These are phyloP conservation scores for Zea mays DNA, from an alignment of 176 grass and related monocot genomes.

Conservation along the genomic window Zm-B73-REFERENCE-NAM-5.0 NC_050104.1:158931501-158932000, in stretches of 20 bases:
- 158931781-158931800: conserved; percentile 14
- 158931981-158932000: conserved; percentile 77
- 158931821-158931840: conserved; percentile 39
- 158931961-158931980: conserved; percentile 63
- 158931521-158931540: conserved; percentile 4
- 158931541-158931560: not conserved
- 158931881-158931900: conserved; percentile 50
- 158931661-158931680: conserved; percentile 57
- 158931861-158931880: conserved; percentile 48
- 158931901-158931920: conserved; percentile 67
- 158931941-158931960: conserved; percentile 66
- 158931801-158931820: conserved; percentile 24
- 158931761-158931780: not conserved
- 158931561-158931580: conserved; percentile 4
- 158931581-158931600: not conserved
- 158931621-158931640: conserved; percentile 45
- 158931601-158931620: conserved; percentile 34
- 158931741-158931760: conserved; percentile 35
- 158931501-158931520: conserved; percentile 17
- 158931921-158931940: conserved; percentile 66
- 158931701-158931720: conserved; percentile 77
- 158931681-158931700: conserved; percentile 43
- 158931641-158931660: conserved; percentile 65
- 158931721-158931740: conserved; percentile 69
- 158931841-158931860: conserved; percentile 52